A percentile compares a stretch with the other conserved stretches of the same genome.
Evolutionary conservation across 441 rosid genomes (phyloP).

Genomic region (Hypseocharis bilobata): DNA sequence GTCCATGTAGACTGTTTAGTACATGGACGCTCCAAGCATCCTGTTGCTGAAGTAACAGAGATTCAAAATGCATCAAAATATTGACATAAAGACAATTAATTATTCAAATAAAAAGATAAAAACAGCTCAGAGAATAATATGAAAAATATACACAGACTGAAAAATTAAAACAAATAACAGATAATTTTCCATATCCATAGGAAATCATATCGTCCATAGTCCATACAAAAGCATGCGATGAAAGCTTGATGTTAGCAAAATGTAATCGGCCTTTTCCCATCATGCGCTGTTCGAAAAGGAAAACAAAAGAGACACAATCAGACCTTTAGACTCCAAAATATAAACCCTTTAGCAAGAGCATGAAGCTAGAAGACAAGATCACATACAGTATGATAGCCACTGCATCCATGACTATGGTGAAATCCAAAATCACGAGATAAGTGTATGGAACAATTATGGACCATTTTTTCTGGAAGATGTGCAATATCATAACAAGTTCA

Average conservation of each 20-base stretch:
- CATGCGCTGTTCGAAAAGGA: conserved; percentile 31
- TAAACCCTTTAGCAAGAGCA: neutral
- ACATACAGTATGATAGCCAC: conserved; percentile 38
- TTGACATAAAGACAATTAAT: neutral
- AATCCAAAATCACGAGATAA: conserved; percentile 45
- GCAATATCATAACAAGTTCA: conserved; percentile 20
- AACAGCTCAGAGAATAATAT: conserved; percentile 3
- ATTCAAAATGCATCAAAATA: neutral
- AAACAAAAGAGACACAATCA: neutral
- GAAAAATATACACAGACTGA: conserved; percentile 6
- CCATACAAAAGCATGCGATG: conserved; percentile 46
- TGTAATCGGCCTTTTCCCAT: conserved; percentile 34
- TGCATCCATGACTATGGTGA: conserved; percentile 33
- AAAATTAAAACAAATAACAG: neutral
- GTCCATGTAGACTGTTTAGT: conserved; percentile 36
- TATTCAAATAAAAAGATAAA: neutral
- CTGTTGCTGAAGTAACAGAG: conserved; percentile 40
- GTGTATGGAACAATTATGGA: conserved; percentile 38
- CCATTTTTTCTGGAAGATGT: conserved; percentile 39
- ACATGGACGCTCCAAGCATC: conserved; percentile 56
- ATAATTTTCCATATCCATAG: conserved; percentile 12
- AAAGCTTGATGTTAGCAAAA: conserved; percentile 34
- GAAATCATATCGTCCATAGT: conserved; percentile 22
- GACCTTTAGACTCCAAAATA: neutral
- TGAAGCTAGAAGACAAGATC: neutral